Evolutionary conservation across 1,284 basidiomycete species (phyloP).

Genomic region (Tranzscheliella williamsii): DNA sequence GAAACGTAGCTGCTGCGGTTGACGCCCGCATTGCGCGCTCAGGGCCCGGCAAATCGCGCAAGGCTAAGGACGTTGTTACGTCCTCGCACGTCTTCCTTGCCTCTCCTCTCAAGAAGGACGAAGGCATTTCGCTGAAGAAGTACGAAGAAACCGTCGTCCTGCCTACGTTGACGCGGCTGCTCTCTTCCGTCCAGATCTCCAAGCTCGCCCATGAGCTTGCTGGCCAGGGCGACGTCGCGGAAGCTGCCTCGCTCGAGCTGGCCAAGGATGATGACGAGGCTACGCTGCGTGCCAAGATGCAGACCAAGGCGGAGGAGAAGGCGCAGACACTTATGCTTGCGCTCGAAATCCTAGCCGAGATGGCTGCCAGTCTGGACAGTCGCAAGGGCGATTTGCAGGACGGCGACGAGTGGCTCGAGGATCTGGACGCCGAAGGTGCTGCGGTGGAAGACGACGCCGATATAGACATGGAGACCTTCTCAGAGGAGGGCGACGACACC

Average conservation of each 20-base stretch:
- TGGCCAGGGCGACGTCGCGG: conserved; percentile 13
- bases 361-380: conserved; percentile 30
- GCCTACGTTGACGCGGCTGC: conserved; percentile 13
- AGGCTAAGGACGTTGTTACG: conserved; percentile 6
- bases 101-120: not conserved
- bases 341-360: conserved; percentile 51
- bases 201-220: conserved; percentile 26
- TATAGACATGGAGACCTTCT: conserved; percentile 13
- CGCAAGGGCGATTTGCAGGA: conserved; percentile 2
- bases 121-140: conserved; percentile 4
- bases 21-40: conserved; percentile 6
- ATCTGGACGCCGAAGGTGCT: conserved; percentile 12
- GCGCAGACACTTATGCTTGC: conserved; percentile 45
- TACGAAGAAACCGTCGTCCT: conserved; percentile 25
- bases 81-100: conserved; percentile 23
- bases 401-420: conserved; percentile 24
- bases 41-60: conserved; percentile 5
- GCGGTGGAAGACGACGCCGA: conserved; percentile 11
- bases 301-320: conserved; percentile 39
- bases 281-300: conserved; percentile 16
- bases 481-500: conserved; percentile 8
- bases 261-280: conserved; percentile 13
- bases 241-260: conserved; percentile 3
- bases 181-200: conserved; percentile 17
- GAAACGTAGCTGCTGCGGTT: conserved; percentile 31